Evolutionary conservation across 805 yeast genomes (phyloP), one percentile per base, ranked within the genome.

Genomic region (Ogataea angusta): DNA sequence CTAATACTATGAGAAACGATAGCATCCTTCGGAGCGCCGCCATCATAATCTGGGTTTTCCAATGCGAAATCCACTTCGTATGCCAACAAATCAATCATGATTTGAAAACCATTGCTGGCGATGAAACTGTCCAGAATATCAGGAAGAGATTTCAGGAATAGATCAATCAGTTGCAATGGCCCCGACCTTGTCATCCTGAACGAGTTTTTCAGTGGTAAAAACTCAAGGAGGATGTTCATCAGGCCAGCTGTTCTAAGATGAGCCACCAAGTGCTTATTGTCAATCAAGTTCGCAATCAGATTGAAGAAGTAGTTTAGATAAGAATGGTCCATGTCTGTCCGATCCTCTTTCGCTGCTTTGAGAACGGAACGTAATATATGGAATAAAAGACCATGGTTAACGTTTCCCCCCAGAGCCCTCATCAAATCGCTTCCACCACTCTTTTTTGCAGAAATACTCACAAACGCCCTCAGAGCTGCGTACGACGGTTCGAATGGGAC

Each of bases 391-490:
- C 97, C 97, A 61, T 90, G 96, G 45, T 81, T 79, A 28, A 90
- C 88, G 57, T 87, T 87, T 8, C 93, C 96, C 15, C 93, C 87
- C 48, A 89, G 60, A 10, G 85, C 80, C 43, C 88, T 72, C 38
- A 89, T 70, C 16, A 90, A 70, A 49, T 89, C 96, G 36, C 82
- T 70, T 13, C 90, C 82, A 76, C 89, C 83, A 4, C 73, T 72
- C 34, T 78, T 78, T 53, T 78, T 80, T 15, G 74, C 67, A 1
- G 95, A 74, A 5, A 87, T 76, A 46, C 81, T 76, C 46, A 84
- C 85, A 38, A 90, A 67, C 0, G 90, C 75, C 45, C 78, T 76
- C 36, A 81, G 59, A 2, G 91, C 85, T 30, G 80, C 73, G 30
- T 73, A 62, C 43, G 81, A 72, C 2, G 85, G 68, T 2, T 70